Conservation (phyloP, 768 basidiomycete species). For the Suillus decipiens region DNA sequence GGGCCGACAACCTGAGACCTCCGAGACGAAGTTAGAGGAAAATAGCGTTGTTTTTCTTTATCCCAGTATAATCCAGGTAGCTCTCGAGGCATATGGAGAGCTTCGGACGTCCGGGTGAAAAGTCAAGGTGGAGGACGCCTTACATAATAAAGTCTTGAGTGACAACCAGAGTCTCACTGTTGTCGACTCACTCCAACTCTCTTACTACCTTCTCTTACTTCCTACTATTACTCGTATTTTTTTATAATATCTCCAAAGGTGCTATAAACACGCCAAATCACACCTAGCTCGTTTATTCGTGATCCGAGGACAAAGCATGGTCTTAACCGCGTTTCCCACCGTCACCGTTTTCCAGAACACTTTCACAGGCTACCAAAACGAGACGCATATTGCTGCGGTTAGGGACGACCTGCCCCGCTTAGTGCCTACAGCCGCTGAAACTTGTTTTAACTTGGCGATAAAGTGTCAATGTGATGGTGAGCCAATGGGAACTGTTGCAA, state of each 20-base stretch:
- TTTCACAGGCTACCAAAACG: slow-evolving; percentile 4
- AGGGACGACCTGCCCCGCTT: neutral
- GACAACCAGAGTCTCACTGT: too few relatives aligned
- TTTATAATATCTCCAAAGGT: neutral
- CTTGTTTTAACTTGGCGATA: neutral
- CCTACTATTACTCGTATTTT: neutral
- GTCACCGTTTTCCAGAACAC: neutral
- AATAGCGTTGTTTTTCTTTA: slow-evolving; percentile 52
- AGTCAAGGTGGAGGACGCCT: too few relatives aligned
- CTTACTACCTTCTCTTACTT: neutral
- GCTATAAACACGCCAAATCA: neutral
- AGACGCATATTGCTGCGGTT: neutral
- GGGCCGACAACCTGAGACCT: neutral
- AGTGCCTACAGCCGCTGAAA: neutral
- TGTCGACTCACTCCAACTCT: neutral
- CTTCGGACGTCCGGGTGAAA: neutral
- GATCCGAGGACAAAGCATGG: neutral
- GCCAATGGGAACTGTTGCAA: neutral
- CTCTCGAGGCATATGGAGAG: slow-evolving; percentile 43
- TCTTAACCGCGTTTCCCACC: neutral
- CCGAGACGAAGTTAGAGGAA: slow-evolving; percentile 47
- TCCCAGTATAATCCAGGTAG: slow-evolving; percentile 65
- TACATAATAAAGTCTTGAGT: too few relatives aligned
- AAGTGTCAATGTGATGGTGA: neutral
- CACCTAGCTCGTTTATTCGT: slow-evolving; percentile 1